These are phyloP conservation scores for Pseudogymnoascus sp. DNA, from an alignment of 2,329 filamentous ascomycete genomes.

Conservation along the genomic window DNA sequence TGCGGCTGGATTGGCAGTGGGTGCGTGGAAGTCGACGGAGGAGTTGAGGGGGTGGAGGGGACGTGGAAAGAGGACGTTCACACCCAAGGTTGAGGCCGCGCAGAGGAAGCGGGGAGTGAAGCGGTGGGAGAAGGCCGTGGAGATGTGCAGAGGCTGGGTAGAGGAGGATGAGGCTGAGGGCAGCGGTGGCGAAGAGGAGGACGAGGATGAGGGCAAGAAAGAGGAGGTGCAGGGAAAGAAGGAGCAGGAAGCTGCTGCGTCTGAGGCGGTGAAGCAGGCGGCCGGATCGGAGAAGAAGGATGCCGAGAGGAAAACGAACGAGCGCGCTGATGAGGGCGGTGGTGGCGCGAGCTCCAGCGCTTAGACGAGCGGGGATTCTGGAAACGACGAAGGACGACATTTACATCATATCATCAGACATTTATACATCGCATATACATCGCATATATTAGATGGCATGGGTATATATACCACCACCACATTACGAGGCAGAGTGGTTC, in stretches of 20 bases:
- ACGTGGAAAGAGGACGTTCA: conserved; percentile 60
- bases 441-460: background rate
- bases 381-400: background rate
- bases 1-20: conserved; percentile 70
- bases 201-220: background rate
- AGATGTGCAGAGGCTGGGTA: conserved; percentile 69
- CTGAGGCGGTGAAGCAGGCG: background rate
- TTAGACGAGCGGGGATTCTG: background rate
- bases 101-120: conserved; percentile 57
- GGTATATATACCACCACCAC: background rate
- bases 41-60: conserved; percentile 66
- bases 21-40: conserved; percentile 65
- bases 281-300: background rate
- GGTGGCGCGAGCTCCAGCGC: background rate
- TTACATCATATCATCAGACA: background rate
- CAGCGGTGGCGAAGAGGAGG: background rate
- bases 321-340: background rate
- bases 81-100: conserved; percentile 53
- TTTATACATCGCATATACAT: background rate
- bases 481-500: background rate
- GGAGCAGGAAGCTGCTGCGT: background rate
- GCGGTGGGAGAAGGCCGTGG: conserved; percentile 68
- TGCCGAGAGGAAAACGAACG: background rate
- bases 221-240: background rate
- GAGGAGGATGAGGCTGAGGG: conserved; percentile 15